Percentiles rank a stretch among this genome's conserved stretches.
These are phyloP conservation scores for Kwoniella shandongensis DNA, from an alignment of 768 basidiomycete genomes.

Conservation along the genomic window DNA sequence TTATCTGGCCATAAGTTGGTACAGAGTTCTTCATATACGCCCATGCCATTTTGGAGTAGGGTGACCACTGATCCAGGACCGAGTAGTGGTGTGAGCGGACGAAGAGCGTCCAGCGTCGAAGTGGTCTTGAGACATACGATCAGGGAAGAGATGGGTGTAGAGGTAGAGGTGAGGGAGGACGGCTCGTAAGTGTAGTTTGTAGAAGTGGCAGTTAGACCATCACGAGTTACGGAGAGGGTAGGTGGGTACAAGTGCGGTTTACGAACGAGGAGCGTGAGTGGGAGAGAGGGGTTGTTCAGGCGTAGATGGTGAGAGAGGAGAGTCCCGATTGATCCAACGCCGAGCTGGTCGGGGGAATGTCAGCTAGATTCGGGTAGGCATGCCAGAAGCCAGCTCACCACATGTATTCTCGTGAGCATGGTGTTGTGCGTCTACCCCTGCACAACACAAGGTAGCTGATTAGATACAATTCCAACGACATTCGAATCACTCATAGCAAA, in stretches of 20 bases:
- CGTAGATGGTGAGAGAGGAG: constrained; percentile 80
- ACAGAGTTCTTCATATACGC: constrained; percentile 77
- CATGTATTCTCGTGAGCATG: constrained; percentile 44
- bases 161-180: neutral
- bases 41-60: constrained; percentile 93
- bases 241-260: constrained; percentile 12
- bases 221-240: constrained; percentile 3
- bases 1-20: constrained; percentile 69
- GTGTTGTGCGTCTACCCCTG: neutral
- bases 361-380: neutral
- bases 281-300: constrained; percentile 47
- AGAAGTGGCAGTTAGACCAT: constrained; percentile 11
- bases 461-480: no score
- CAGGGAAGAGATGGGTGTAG: constrained; percentile 66
- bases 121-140: constrained; percentile 80
- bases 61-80: constrained; percentile 73
- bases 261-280: constrained; percentile 70
- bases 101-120: constrained; percentile 63
- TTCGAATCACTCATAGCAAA: no score
- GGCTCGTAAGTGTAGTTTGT: constrained; percentile 14
- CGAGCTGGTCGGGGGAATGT: constrained; percentile 55
- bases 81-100: constrained; percentile 64
- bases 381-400: constrained; percentile 36
- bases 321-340: constrained; percentile 78
- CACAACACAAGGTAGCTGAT: no score